Evolutionary conservation across 2,329 filamentous ascomycete species (phyloP).

Genomic region (Cylindrodendrum hubeiense): DNA sequence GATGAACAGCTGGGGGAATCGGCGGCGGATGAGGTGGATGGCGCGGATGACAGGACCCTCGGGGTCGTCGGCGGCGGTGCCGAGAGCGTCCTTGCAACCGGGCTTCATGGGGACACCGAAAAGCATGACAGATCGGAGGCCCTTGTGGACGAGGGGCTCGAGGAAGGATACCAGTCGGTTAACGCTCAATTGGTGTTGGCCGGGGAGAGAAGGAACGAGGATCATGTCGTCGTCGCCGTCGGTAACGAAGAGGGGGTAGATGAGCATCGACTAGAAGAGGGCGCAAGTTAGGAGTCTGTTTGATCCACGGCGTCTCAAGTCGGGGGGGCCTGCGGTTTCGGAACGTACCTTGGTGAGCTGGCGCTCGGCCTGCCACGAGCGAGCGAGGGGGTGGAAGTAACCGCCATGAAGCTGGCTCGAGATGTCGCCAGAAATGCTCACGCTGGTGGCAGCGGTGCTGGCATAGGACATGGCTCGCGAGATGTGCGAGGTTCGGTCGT

Average conservation of each 20-base stretch:
- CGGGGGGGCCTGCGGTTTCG: not conserved
- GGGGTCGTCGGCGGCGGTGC: slow-evolving; percentile 92
- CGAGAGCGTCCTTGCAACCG: slow-evolving; percentile 88
- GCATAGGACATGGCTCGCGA: slow-evolving; percentile 75
- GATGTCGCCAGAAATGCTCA: slow-evolving; percentile 80
- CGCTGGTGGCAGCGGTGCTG: slow-evolving; percentile 75
- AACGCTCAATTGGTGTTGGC: slow-evolving; percentile 88
- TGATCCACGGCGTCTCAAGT: not conserved
- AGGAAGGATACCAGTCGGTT: slow-evolving; percentile 89
- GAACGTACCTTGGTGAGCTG: slow-evolving; percentile 82
- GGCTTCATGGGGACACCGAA: slow-evolving; percentile 92
- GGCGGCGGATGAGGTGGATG: slow-evolving; percentile 85
- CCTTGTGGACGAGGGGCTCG: slow-evolving; percentile 87
- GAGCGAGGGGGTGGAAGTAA: slow-evolving; percentile 83
- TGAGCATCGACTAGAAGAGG: slow-evolving; percentile 86
- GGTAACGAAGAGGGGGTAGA: slow-evolving; percentile 96
- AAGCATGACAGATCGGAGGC: slow-evolving; percentile 91
- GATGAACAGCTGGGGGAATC: slow-evolving; percentile 93
- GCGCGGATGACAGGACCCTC: slow-evolving; percentile 89
- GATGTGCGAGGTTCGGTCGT: slow-evolving; percentile 71
- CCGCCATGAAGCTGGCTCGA: slow-evolving; percentile 87
- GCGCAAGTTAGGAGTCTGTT: slow-evolving; percentile 27
- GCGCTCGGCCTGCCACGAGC: slow-evolving; percentile 86
- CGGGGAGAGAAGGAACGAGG: slow-evolving; percentile 89
- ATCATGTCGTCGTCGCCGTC: slow-evolving; percentile 94